phyloP scores from a whole-genome alignment of 2,329 filamentous ascomycete genomes.

The Cordyceps fumosorosea region DNA sequence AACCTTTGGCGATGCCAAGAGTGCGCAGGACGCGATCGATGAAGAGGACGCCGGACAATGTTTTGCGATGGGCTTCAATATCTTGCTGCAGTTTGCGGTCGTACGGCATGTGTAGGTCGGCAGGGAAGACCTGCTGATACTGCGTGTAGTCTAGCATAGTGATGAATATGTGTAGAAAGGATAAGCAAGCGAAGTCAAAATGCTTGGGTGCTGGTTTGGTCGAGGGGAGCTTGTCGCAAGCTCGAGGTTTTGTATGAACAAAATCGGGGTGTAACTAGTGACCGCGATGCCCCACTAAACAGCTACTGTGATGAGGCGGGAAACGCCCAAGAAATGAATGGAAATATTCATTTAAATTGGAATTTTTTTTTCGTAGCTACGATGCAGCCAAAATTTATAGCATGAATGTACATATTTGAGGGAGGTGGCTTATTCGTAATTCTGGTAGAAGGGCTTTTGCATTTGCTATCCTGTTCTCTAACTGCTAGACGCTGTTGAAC shows the following conservation, averaged over 20 bases:
- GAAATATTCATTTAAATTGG: neutral
- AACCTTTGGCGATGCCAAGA: constrained; percentile 64
- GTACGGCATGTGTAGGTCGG: constrained; percentile 54
- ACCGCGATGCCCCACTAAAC: neutral
- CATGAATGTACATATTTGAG: too few species aligned
- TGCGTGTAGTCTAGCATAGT: constrained; percentile 54
- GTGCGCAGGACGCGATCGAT: constrained; percentile 70
- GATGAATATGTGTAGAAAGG: neutral
- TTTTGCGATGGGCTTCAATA: constrained; percentile 61
- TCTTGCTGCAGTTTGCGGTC: constrained; percentile 53
- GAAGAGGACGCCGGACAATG: constrained; percentile 64
- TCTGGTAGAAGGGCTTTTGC: too few species aligned
- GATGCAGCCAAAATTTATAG: too few species aligned
- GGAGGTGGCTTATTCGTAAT: too few species aligned
- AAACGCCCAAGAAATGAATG: neutral
- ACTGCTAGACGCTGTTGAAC: too few species aligned
- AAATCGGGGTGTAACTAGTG: neutral
- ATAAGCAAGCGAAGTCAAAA: neutral
- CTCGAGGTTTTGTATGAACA: neutral
- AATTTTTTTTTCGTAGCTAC: neutral
- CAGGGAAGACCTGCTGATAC: constrained; percentile 62
- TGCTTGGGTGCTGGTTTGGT: constrained; percentile 30
- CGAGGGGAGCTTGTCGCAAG: neutral
- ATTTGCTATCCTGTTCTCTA: too few species aligned
- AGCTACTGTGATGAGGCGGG: neutral